Conservation (phyloP, 768 basidiomycete genomes). For the Tubosaeta sp. region DNA sequence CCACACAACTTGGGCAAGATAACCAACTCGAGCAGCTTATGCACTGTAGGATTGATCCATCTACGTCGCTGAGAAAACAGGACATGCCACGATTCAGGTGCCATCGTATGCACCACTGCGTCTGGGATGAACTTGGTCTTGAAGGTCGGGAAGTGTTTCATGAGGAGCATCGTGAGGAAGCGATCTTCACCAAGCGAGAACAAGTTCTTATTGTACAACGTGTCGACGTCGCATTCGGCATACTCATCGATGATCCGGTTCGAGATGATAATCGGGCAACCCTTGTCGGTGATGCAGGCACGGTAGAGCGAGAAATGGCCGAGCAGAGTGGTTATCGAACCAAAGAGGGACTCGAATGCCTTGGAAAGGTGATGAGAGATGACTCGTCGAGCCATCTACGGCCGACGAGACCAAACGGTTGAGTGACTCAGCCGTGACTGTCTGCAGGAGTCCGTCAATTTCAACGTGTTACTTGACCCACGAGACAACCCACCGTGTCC, state of each 20-base stretch:
- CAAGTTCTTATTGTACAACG: conserved; percentile 93
- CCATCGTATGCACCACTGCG: conserved; percentile 83
- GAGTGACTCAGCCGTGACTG: conserved; percentile 84
- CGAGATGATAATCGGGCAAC: conserved; percentile 95
- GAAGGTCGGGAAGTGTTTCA: conserved; percentile 95
- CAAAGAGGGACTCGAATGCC: no score
- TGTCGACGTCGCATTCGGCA: conserved; percentile 88
- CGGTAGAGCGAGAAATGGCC: conserved; percentile 64
- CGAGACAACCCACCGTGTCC: conserved; percentile 63
- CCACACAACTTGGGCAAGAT: conserved; percentile 86
- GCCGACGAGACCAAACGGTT: conserved; percentile 87
- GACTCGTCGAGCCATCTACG: conserved; percentile 77
- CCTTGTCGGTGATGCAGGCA: conserved; percentile 91
- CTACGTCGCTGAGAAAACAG: conserved; percentile 89
- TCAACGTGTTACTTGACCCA: background rate
- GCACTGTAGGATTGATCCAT: conserved; percentile 97
- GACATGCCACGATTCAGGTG: conserved; percentile 85
- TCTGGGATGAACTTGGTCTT: conserved; percentile 91
- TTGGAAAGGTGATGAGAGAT: no score
- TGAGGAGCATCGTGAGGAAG: conserved; percentile 83
- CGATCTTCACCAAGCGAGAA: conserved; percentile 95
- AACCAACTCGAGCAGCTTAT: conserved; percentile 86
- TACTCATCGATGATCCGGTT: conserved; percentile 95
- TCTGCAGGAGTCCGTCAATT: conserved; percentile 39
- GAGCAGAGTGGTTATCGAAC: no score